Evolutionary conservation across 768 basidiomycete species (phyloP), one percentile per base, ranked within the genome.

Genomic region (Leucocoprinus sp.): DNA sequence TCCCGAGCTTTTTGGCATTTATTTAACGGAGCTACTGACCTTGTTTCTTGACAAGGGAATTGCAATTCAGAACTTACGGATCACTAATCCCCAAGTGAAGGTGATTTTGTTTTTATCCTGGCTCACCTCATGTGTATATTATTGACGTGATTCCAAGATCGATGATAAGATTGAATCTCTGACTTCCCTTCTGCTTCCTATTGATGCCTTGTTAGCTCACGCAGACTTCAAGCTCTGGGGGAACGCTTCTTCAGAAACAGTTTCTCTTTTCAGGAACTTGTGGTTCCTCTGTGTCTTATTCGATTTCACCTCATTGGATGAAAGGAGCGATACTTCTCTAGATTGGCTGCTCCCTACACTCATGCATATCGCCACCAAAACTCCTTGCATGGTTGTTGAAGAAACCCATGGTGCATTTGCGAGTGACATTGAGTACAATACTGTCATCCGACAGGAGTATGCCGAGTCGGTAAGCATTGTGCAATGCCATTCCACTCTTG

Each of bases 261-360:
- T 84, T 8, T 68, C 79, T 4, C 67, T 91, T 17, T 98, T 96
- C 74, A 78, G 93, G 35, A 92, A 90, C 56, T 72, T 93, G 64
- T 99, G 95, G 95, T 92, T 93, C 63, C 64, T 97, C 15, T 92
- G 89, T 58, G 76, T 87, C 19, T 74, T 95, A 12, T 92, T 95
- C 55, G 76, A 83, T 17, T 86, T 97, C 54, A 83, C 89, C 2
- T 65, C 64, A 5, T 63, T 68, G 15, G 69, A 72, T 26, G 70
- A 71, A 24, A 69, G 66, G 17, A 79, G 80, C 36, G 74, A 71
- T 23, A 70, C 72, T 18, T 81, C 83, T 1, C 82, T 84, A 76
- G 78, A 82, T 35, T 90, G 90, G 84, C 74, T 89, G 39, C 68
- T 72, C 35, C 81, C 85, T 23, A 84, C 87, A 1, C 68, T 96